Conservation (phyloP, 1,139 yeast genomes). For the Yamadazyma kanchanaburiensis region DNA sequence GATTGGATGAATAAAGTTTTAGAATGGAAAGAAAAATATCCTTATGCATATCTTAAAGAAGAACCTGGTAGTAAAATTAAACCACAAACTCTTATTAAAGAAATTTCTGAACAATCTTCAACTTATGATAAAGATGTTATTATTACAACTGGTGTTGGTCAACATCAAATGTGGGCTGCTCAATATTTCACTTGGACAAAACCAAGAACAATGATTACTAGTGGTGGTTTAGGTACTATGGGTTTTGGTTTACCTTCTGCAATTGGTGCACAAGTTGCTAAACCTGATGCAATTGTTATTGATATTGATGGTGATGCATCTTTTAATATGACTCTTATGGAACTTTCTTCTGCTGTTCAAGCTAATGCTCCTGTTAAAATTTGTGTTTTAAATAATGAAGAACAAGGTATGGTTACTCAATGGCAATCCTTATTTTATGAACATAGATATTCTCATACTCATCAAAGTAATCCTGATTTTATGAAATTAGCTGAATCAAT, state of each 20-base stretch:
- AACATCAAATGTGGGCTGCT: constrained; percentile 99
- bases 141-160: constrained; percentile 97
- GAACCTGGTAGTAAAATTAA: constrained; percentile 80
- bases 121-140: constrained; percentile 71
- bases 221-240: constrained; percentile 99
- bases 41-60: constrained; percentile 74
- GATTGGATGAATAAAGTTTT: constrained; percentile 76
- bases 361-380: constrained; percentile 88
- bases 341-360: constrained; percentile 91
- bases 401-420: constrained; percentile 99
- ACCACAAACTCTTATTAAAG: constrained; percentile 87
- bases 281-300: constrained; percentile 90
- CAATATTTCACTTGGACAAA: constrained; percentile 92
- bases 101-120: constrained; percentile 70
- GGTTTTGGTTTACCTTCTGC: constrained; percentile 97
- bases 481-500: constrained; percentile 90
- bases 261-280: constrained; percentile 96
- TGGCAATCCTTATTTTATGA: constrained; percentile 98
- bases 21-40: constrained; percentile 84
- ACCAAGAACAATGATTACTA: constrained; percentile 91
- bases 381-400: constrained; percentile 89
- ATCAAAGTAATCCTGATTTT: constrained; percentile 91
- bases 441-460: constrained; percentile 95
- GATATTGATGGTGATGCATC: constrained; percentile 99
- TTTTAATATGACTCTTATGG: constrained; percentile 94